A percentile compares a stretch with the other conserved stretches of the same genome.
Conservation (phyloP, 2,329 filamentous ascomycete genomes). For the Colletotrichum agaves region DNA sequence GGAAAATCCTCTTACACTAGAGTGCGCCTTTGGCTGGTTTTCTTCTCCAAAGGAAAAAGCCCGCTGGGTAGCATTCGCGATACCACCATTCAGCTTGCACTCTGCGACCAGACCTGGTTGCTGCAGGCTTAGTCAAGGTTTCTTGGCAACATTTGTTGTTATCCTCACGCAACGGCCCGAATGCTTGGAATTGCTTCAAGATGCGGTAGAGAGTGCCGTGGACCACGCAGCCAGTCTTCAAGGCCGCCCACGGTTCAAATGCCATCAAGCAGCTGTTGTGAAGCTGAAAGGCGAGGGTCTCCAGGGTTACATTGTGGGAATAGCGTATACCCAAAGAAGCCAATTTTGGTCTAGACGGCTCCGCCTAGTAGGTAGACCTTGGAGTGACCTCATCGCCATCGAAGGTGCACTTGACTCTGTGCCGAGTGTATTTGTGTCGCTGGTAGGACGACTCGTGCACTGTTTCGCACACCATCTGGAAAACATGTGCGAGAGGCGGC, state of each 20-base stretch:
- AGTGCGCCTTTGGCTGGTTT: background rate
- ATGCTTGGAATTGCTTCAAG: background rate
- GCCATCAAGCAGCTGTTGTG: background rate
- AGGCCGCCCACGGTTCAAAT: background rate
- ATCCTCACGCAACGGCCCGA: background rate
- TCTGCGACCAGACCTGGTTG: background rate
- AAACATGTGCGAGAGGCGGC: background rate
- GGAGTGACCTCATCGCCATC: background rate
- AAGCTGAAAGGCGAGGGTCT: background rate
- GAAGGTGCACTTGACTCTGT: background rate
- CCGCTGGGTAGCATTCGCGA: background rate
- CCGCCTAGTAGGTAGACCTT: background rate
- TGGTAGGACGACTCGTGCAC: background rate
- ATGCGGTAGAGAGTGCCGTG: background rate
- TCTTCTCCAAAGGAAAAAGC: too few species aligned
- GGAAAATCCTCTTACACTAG: conserved; percentile 30
- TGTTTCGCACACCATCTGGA: background rate
- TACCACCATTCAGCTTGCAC: background rate
- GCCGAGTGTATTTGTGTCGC: background rate
- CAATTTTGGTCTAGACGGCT: background rate
- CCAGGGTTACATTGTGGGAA: background rate
- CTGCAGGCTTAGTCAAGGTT: background rate
- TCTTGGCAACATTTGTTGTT: background rate
- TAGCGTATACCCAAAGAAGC: conserved; percentile 3
- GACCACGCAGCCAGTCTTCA: background rate